These are phyloP conservation scores for Pseudocercospora fuligena DNA, from an alignment of 2,329 filamentous ascomycete genomes.

Conservation along the genomic window DNA sequence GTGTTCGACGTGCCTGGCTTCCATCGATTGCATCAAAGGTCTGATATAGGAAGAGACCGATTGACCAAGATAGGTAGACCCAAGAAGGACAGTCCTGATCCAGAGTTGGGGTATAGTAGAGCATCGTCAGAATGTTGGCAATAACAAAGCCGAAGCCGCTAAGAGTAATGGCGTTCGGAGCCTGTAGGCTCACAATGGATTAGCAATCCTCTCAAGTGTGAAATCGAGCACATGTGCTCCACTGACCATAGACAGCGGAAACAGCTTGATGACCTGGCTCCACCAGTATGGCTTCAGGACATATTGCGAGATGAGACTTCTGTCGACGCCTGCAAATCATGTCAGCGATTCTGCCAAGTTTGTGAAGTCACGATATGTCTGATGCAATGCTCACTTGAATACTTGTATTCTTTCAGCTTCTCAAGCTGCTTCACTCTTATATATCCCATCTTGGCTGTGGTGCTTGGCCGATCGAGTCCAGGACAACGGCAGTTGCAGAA, in stretches of 20 bases:
- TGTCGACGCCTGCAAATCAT: slow-evolving; percentile 69
- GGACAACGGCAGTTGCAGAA: too few species aligned
- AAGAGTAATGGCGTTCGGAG: slow-evolving; percentile 77
- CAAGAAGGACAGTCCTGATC: slow-evolving; percentile 92
- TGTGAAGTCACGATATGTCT: background rate
- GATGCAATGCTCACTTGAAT: slow-evolving; percentile 51
- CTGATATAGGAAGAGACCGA: slow-evolving; percentile 93
- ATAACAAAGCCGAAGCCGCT: slow-evolving; percentile 90
- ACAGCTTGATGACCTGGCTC: slow-evolving; percentile 89
- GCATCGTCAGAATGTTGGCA: slow-evolving; percentile 83
- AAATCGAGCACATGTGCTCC: background rate
- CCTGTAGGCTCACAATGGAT: slow-evolving; percentile 41
- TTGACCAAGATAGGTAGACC: slow-evolving; percentile 92
- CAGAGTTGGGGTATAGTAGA: slow-evolving; percentile 95
- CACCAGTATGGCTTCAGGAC: slow-evolving; percentile 98
- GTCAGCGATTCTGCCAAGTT: background rate
- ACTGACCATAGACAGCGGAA: slow-evolving; percentile 81
- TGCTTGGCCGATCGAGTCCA: background rate
- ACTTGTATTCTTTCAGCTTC: slow-evolving; percentile 92
- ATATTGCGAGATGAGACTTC: slow-evolving; percentile 87
- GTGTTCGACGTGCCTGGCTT: slow-evolving; percentile 88
- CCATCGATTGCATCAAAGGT: slow-evolving; percentile 98
- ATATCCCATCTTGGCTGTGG: slow-evolving; percentile 73
- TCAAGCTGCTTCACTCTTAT: slow-evolving; percentile 89
- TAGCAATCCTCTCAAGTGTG: background rate